These are phyloP conservation scores for Globisporangium perplexum DNA, from an alignment of 352 stramenopile species.

Conservation along the genomic window DNA sequence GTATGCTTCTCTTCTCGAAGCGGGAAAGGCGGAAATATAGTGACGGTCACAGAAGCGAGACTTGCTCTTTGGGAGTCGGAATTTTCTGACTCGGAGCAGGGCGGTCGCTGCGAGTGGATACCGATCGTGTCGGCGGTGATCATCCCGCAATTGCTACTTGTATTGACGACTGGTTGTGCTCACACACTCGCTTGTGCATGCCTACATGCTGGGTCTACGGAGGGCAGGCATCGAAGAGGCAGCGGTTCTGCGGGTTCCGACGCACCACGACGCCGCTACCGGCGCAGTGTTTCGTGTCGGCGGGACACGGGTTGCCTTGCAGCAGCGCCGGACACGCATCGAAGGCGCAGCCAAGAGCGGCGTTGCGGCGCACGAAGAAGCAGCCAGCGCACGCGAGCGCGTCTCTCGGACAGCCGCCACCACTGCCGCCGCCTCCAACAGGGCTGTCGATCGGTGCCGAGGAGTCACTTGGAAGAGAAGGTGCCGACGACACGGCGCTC, in stretches of 20 bases:
- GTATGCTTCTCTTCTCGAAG: too few species aligned
- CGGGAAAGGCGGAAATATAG: too few species aligned
- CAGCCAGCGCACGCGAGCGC: constrained; percentile 6
- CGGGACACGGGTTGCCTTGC: background rate
- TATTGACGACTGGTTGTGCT: too few species aligned
- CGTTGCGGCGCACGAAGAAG: constrained; percentile 10
- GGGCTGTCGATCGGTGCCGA: background rate
- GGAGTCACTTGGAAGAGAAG: background rate
- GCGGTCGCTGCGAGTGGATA: too few species aligned
- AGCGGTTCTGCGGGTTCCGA: constrained; percentile 2
- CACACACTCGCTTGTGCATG: too few species aligned
- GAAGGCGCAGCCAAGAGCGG: constrained; percentile 1
- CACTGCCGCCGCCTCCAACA: background rate
- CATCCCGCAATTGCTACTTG: too few species aligned
- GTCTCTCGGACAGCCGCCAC: background rate
- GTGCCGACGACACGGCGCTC: background rate
- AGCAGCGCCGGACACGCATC: constrained; percentile 1
- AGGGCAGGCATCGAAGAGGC: constrained; percentile 1
- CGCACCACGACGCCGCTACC: background rate
- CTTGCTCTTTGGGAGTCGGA: too few species aligned
- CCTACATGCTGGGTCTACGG: background rate
- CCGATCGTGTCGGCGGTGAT: too few species aligned
- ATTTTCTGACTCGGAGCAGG: too few species aligned
- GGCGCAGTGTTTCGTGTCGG: background rate
- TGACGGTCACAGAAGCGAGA: too few species aligned